phyloP scores from a whole-genome alignment of 768 basidiomycete genomes.

The Gyrodon lividus region DNA sequence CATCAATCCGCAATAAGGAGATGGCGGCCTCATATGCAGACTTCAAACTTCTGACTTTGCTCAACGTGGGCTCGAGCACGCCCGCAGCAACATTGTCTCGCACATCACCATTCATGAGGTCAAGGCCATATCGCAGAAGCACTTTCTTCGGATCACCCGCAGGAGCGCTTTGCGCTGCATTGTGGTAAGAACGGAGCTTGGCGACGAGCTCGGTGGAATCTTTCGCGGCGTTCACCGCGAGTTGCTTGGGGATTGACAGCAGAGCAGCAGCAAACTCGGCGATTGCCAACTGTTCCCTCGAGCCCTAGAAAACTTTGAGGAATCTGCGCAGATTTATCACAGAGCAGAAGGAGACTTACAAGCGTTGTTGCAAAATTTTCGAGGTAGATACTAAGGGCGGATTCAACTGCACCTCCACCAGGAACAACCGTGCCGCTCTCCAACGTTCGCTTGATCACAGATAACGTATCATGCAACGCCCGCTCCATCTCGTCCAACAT shows the following conservation, averaged over 20 bases:
- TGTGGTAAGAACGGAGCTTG: slow-evolving; percentile 95
- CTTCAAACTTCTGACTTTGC: slow-evolving; percentile 96
- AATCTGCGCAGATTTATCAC: background rate
- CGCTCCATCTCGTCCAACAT: slow-evolving; percentile 99
- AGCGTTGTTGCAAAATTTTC: slow-evolving; percentile 99
- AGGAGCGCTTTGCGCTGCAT: slow-evolving; percentile 91
- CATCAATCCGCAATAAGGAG: slow-evolving; percentile 91
- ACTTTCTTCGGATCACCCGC: slow-evolving; percentile 88
- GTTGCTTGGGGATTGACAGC: slow-evolving; percentile 92
- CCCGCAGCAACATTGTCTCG: slow-evolving; percentile 94
- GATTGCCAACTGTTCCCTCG: slow-evolving; percentile 96
- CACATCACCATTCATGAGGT: slow-evolving; percentile 91
- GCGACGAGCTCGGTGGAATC: slow-evolving; percentile 98
- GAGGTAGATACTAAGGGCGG: slow-evolving; percentile 93
- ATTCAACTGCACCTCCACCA: slow-evolving; percentile 96
- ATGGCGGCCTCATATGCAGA: slow-evolving; percentile 97
- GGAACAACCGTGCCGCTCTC: slow-evolving; percentile 96
- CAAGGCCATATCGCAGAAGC: slow-evolving; percentile 89
- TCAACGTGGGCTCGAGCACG: slow-evolving; percentile 93
- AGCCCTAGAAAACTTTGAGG: slow-evolving; percentile 60
- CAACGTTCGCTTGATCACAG: slow-evolving; percentile 93
- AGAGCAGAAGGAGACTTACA: slow-evolving; percentile 46
- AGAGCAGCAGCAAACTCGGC: slow-evolving; percentile 97
- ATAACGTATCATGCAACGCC: slow-evolving; percentile 90
- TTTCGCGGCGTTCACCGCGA: slow-evolving; percentile 97